A percentile compares a stretch with the other conserved stretches of the same genome.
Evolutionary conservation across 2,329 filamentous ascomycete genomes (phyloP).

Genomic region (Rutstroemia sp.): DNA sequence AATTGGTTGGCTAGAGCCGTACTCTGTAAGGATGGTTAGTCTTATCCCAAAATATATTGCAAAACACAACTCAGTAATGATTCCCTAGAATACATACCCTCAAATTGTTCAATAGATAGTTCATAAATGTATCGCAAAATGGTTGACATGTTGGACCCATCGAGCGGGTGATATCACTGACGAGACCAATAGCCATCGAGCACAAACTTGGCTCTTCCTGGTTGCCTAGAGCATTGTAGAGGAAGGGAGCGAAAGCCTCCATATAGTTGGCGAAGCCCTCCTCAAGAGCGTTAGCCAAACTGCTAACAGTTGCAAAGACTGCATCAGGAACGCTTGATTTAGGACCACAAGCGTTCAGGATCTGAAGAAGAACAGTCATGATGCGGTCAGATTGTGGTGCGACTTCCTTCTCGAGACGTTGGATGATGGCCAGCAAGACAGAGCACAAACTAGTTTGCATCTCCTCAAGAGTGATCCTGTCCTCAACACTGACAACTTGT

Average conservation of each 20-base stretch:
- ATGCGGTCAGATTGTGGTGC: constrained; percentile 85
- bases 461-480: constrained; percentile 91
- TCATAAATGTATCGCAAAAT: constrained; percentile 97
- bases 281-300: constrained; percentile 85
- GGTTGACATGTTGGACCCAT: constrained; percentile 86
- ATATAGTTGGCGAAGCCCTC: constrained; percentile 96
- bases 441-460: constrained; percentile 95
- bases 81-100: constrained; percentile 47
- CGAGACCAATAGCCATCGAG: constrained; percentile 93
- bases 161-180: constrained; percentile 91
- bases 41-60: constrained; percentile 11
- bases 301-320: constrained; percentile 84
- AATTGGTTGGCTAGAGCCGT: constrained; percentile 87
- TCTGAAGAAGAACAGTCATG: constrained; percentile 80
- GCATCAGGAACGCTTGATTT: constrained; percentile 95
- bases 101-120: constrained; percentile 87
- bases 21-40: constrained; percentile 44
- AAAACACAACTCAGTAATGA: not conserved
- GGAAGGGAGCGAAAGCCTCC: constrained; percentile 86
- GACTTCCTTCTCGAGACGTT: constrained; percentile 86
- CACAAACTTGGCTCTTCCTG: constrained; percentile 92
- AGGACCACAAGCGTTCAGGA: constrained; percentile 66
- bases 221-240: constrained; percentile 91
- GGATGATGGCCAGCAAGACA: constrained; percentile 84
- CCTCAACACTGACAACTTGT: constrained; percentile 94